Evolutionary conservation across 2,329 filamentous ascomycete species (phyloP), one percentile per base, ranked within the genome.

Genomic region (Beauveria brongniartii): DNA sequence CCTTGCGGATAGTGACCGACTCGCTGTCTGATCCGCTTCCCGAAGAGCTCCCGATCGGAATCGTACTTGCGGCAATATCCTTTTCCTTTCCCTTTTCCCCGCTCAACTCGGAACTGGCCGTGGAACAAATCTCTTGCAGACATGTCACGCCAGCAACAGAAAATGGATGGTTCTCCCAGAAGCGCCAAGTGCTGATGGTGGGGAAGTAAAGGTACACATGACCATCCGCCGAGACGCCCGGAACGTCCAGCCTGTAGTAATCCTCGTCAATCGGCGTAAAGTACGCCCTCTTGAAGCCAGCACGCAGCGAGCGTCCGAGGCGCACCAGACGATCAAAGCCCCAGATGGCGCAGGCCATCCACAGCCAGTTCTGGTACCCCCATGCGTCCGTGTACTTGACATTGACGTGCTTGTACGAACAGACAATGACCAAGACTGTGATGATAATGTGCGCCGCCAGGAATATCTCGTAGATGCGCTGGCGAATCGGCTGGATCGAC

Each of bases 381-480:
- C 74, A 78, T 5, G 70, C 66, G 41, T 71, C 67, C 1, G 65
- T 55, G 63, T 75, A 78, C 0, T 70, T 65, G 9, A 68, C 60
- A 5, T 68, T 62, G 52, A 79, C 73, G 58, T 81, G 78, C 47
- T 74, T 75, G 68, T 73, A 80, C 41, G 71, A 72, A 2, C 74
- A 78, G 1, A 76, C 72, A 2, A 82, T 53, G 9, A 73, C 67
- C 1, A 81, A 59, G 4, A 77, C 67, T 0, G 77, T 69, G 0
- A 80, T 53, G 3, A 72, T 55, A 26, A 81, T 73, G 50, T 82
- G 79, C 9, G 67, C 63, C 6, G 74, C 64, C 0, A 82, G 69
- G 63, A 82, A 82, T 0, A 77, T 34, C 65, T 80, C 77, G 64
- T 78, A 80, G 4, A 67, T 65, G 41, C 64, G 67, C 40, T 68